Evolutionary conservation across 805 yeast genomes (phyloP).

Genomic region (Saturnispora besseyi): DNA sequence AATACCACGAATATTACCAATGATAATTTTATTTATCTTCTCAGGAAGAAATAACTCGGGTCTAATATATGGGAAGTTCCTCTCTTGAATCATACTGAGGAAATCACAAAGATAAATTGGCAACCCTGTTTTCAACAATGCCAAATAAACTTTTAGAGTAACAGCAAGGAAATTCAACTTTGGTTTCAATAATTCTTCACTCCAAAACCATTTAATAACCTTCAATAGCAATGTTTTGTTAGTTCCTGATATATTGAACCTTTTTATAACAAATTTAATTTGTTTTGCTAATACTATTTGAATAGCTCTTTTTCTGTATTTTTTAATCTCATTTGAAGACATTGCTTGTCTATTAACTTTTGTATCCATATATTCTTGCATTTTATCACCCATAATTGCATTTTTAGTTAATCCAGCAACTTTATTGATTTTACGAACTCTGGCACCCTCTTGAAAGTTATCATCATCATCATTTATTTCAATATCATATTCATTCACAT

Average conservation of each 20-base stretch:
- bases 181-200: background rate
- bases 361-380: conserved; percentile 9
- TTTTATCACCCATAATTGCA: background rate
- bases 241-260: conserved; percentile 2
- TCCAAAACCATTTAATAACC: conserved; percentile 29
- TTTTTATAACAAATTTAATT: background rate
- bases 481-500: conserved; percentile 70
- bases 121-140: conserved; percentile 36
- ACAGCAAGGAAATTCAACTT: conserved; percentile 14
- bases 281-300: conserved; percentile 25
- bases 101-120: conserved; percentile 47
- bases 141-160: conserved; percentile 38
- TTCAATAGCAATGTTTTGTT: conserved; percentile 8
- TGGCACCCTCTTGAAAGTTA: conserved; percentile 34
- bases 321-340: conserved; percentile 8
- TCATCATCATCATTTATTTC: conserved; percentile 83
- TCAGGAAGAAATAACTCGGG: conserved; percentile 17
- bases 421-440: conserved; percentile 45
- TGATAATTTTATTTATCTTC: conserved; percentile 11
- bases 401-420: conserved; percentile 33
- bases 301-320: conserved; percentile 16
- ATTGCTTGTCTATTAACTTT: conserved; percentile 11
- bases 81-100: conserved; percentile 32
- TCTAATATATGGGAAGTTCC: conserved; percentile 36
- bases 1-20: background rate